Evolutionary conservation across 306 rosid species (phyloP), one percentile per base, ranked within the genome.

Genomic region (Dryas drummondii): DNA sequence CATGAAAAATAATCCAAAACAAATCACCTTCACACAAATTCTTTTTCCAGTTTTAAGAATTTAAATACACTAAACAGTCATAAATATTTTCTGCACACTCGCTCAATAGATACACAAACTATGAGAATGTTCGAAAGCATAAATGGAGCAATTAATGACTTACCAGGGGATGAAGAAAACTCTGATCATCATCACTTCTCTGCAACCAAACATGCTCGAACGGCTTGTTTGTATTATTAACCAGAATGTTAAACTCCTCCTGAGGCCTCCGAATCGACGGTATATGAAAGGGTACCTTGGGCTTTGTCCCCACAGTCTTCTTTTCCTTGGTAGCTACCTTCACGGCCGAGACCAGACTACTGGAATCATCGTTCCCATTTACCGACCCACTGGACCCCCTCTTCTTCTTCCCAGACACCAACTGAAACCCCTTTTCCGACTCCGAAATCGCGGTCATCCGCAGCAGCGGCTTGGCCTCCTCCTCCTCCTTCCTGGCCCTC

Each of bases 121-220:
- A 60, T 7, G n/a, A 60, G 8, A 60, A 14, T 27, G 17, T 27
- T 32, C 16, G 0, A 67, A 47, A 49, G 19, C 14, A 9, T 9
- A 10, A 49, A 73, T 4, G 9, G 37, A 60, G 3, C 19, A 63
- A 42, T 44, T 22, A 41, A 71, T 16, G 72, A 82, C 92, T 80
- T 64, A 94, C 98, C 85, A 94, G 76, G 59, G 98, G 98, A 86
- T 94, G 98, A 76, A 90, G 59, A 79, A 88, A 86, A 54, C 83
- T 80, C 9, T 41, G 80, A 12, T 81, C 96, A 80, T 91, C 96
- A 13, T 90, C 98, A 73, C 85, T 82, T 79, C 85, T 87, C 82
- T 86, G 86, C 90, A 94, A 67, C 98, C 97, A 94, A 66, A 94
- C 97, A 87, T 94, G 98, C 72, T 86, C 93, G 77, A 90, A 94